A percentile compares a stretch with the other conserved stretches of the same genome.
These are phyloP conservation scores for Colletotrichum tabaci DNA, from an alignment of 2,329 filamentous ascomycete species.

Conservation along the genomic window DNA sequence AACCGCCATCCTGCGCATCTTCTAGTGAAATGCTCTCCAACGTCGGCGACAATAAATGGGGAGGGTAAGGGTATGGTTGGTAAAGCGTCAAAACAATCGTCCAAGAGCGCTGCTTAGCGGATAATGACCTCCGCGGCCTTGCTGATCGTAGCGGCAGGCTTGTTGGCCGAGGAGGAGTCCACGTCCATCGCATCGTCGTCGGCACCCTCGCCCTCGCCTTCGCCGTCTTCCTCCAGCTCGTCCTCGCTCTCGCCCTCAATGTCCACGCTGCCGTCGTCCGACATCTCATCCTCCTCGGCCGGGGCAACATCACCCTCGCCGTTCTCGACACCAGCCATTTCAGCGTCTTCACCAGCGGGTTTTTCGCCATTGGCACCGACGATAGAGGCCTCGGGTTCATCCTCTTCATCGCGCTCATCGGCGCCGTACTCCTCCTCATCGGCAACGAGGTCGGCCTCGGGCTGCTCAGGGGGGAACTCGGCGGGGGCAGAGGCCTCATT, in stretches of 20 bases:
- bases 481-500: constrained; percentile 96
- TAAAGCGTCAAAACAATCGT: constrained; percentile 36
- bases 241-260: constrained; percentile 84
- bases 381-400: constrained; percentile 64
- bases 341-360: constrained; percentile 74
- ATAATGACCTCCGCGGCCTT: constrained; percentile 50
- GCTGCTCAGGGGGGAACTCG: constrained; percentile 97
- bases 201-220: constrained; percentile 54
- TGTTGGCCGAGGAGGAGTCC: constrained; percentile 55
- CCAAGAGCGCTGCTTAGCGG: constrained; percentile 32
- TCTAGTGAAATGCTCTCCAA: constrained; percentile 24
- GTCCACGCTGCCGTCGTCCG: constrained; percentile 84
- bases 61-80: constrained; percentile 24
- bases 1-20: constrained; percentile 39
- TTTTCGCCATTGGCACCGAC: constrained; percentile 61
- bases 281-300: constrained; percentile 76
- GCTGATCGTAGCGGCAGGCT: constrained; percentile 50
- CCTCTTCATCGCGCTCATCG: constrained; percentile 85
- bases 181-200: constrained; percentile 67
- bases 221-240: constrained; percentile 76
- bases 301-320: constrained; percentile 59
- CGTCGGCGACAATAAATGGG: constrained; percentile 34
- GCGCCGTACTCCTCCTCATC: constrained; percentile 94
- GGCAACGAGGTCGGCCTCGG: constrained; percentile 88
- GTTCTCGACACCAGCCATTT: constrained; percentile 81